Evolutionary conservation across 345 rosid species (phyloP).

Genomic region (Conringia planisiliqua): DNA sequence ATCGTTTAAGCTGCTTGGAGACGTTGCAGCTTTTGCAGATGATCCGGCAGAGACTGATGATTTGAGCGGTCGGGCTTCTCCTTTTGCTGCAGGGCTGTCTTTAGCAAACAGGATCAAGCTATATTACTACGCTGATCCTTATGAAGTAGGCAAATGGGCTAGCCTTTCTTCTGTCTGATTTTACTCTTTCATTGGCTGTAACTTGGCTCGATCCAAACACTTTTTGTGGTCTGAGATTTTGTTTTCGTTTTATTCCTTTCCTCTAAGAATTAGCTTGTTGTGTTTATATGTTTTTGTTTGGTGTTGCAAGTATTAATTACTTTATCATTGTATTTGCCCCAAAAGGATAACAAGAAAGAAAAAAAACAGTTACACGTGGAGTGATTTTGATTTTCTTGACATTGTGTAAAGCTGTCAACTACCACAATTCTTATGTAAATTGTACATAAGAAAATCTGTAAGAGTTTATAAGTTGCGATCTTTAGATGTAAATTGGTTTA

Average conservation of each 20-base stretch:
- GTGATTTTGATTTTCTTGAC: slow-evolving; percentile 1
- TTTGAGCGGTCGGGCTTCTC: slow-evolving; percentile 35
- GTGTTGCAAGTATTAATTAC: not conserved
- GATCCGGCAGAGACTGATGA: slow-evolving; percentile 78
- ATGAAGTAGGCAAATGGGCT: slow-evolving; percentile 88
- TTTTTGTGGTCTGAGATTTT: not conserved
- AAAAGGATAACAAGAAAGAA: not conserved
- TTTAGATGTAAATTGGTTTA: too few relatives aligned
- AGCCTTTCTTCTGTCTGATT: slow-evolving; percentile 62
- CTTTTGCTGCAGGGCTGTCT: slow-evolving; percentile 68
- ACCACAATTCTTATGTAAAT: too few relatives aligned
- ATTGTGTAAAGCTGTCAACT: not conserved
- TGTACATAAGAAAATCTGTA: too few relatives aligned
- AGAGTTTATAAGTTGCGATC: too few relatives aligned
- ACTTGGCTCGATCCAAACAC: slow-evolving; percentile 9
- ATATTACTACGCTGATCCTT: slow-evolving; percentile 69
- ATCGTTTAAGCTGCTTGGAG: slow-evolving; percentile 68
- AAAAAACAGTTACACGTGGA: not conserved
- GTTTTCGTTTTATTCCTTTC: not conserved
- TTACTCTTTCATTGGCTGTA: not conserved
- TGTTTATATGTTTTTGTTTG: slow-evolving; percentile 2
- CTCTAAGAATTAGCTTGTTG: not conserved
- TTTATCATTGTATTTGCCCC: not conserved
- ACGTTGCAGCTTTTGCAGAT: slow-evolving; percentile 68
- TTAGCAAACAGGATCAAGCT: slow-evolving; percentile 65